Base-by-base conservation (phyloP, 2,329 filamentous ascomycete species). In the Clarireedia sp. region DNA sequence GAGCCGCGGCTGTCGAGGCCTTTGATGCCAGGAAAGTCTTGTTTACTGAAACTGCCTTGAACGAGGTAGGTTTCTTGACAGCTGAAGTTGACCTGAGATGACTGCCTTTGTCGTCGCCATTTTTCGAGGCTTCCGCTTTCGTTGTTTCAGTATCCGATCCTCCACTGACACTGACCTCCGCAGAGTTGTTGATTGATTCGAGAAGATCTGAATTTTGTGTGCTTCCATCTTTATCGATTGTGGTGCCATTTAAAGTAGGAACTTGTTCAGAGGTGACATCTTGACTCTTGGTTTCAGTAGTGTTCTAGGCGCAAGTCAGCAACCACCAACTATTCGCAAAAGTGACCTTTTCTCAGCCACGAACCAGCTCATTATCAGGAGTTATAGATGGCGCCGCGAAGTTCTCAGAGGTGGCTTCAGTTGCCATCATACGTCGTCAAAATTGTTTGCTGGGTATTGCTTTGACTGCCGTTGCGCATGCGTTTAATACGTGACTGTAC, bases 1-100 rank as follows among this genome's bases (percentile, higher is more conserved):
- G 69, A 8, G 73, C 67, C 58, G 67, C 70, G 53, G 71, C 69
- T 17, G 74, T 69, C 17, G 76, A 68, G 46, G 73, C 78, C 70
- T 92, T 92, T 58, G 87, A 81, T n/a, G 81, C 82, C 37, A 94
- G 77, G 67, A 92, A 95, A 44, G 82, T 90, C 71, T 88, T 90
- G 62, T 91, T 92, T 62, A 92, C 87, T 5, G 87, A 91, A 48
- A 94, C 86, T 17, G 89, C 82, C 71, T 94, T 95, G 77, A 95
- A 94, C 12, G 83, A 85, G 17, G 84, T 74, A 19, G 51, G 43
- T 71, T 89, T 92, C 77, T 88, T 90, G 60, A 83, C 75, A 3
- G 83, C 66, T 59, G 85, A 78, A 60, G 76, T 74, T 8, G 75
- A 75, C 57, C 81, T 82, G 58, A 73, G 73, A 68, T 89, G 81